phyloP scores from a whole-genome alignment of 1,284 basidiomycete species.

The Butyriboletus appendiculatus region DNA sequence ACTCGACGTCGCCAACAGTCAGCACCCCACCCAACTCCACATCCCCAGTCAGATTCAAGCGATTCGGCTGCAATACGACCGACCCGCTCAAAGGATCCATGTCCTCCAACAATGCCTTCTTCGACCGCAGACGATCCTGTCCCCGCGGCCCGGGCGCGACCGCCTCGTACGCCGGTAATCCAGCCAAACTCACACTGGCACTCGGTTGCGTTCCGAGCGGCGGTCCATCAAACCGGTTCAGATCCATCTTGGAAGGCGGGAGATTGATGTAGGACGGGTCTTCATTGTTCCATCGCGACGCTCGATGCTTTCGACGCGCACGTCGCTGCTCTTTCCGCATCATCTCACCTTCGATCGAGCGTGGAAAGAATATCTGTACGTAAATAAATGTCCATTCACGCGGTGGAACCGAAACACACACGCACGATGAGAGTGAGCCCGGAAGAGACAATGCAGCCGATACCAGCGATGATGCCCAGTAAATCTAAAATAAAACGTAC shows the following conservation, averaged over 20 bases:
- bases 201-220: neutral
- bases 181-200: neutral
- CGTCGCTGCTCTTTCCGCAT: constrained; percentile 45
- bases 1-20: constrained; percentile 37
- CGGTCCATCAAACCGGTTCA: neutral
- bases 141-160: neutral
- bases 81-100: neutral
- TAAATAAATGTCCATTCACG: neutral
- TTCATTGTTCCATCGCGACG: neutral
- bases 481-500: constrained; percentile 44
- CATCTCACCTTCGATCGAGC: constrained; percentile 65
- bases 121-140: neutral
- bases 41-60: constrained; percentile 41
- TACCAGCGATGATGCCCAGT: constrained; percentile 53
- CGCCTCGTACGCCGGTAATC: constrained; percentile 15
- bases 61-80: constrained; percentile 42
- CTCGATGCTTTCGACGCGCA: constrained; percentile 33
- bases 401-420: constrained; percentile 4
- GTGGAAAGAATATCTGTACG: constrained; percentile 73
- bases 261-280: constrained; percentile 9
- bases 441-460: constrained; percentile 67
- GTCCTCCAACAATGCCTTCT: neutral
- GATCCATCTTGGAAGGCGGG: constrained; percentile 7
- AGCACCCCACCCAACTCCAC: constrained; percentile 35
- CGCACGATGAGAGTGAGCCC: constrained; percentile 72